A percentile compares a stretch with the other conserved stretches of the same genome.
phyloP scores from a whole-genome alignment of 441 rosid genomes.

The Erysimum pusillum region DNA sequence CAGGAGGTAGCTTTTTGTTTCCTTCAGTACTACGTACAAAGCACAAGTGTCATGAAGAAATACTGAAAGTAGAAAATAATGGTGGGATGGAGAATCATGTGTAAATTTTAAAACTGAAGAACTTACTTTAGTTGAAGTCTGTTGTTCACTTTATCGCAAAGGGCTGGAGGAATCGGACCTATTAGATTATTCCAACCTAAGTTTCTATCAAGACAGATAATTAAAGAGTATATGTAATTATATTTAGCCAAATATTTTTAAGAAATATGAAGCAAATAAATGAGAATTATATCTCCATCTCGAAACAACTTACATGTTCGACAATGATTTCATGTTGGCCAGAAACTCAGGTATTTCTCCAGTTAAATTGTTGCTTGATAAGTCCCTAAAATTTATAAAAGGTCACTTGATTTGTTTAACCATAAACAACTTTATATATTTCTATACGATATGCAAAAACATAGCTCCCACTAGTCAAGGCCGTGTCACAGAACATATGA shows the following conservation, averaged over 20 bases:
- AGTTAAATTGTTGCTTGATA: constrained; percentile 3
- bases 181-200: constrained; percentile 21
- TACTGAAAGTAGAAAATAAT: neutral
- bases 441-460: too few relatives aligned
- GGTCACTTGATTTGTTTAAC: too few relatives aligned
- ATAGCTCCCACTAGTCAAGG: too few relatives aligned
- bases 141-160: neutral
- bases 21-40: neutral
- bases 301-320: neutral
- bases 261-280: too few relatives aligned
- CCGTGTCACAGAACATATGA: neutral
- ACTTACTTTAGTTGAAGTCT: neutral
- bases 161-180: constrained; percentile 16
- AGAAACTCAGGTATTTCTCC: constrained; percentile 6
- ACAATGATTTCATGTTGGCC: constrained; percentile 10
- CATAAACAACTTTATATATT: too few relatives aligned
- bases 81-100: too few relatives aligned
- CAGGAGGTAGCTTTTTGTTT: neutral
- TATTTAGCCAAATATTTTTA: neutral
- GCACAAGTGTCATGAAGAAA: neutral
- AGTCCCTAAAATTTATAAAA: constrained; percentile 2
- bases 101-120: neutral
- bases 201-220: neutral
- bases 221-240: neutral
- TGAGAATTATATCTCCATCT: too few relatives aligned